Evolutionary conservation across 1,284 basidiomycete species (phyloP), one percentile per base, ranked within the genome.

Genomic region (Naganishia sp.): DNA sequence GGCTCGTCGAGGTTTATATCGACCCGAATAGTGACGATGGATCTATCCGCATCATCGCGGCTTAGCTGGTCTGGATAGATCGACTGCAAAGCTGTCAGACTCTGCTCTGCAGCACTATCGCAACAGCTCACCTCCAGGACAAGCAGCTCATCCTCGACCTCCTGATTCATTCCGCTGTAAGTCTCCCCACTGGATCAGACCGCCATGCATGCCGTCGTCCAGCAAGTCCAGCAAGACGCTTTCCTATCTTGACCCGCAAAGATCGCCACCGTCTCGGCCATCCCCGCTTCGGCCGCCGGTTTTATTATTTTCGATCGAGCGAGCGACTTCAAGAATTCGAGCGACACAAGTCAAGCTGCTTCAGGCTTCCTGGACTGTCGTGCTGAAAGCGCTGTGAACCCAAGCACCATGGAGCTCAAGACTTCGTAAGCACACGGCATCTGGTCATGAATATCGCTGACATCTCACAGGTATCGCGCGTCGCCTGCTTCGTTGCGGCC

Each of bases 401-500:
- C 16, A 2, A 18, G 3, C 18, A 56, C 36, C 53, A 56, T 56
- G 55, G 39, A 57, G 0, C 55, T 57, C 25, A 57, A 57, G 36
- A 31, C 55, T 1, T 57, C 55, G 55, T 57, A 28, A 10, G 55
- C 33, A n/a, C 23, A 3, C 16, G 2, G 7, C 6, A 1, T 7
- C 23, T 44, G 23, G 11, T 6, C 55, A 10, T 21, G 36, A 3
- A 39, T 5, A 21, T 3, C 9, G 42, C 42, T 56, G 36, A 56
- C 42, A 48, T 15, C 45, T 23, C 36, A 7, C 36, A 39, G 36
- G 36, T 80, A 75, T 66, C 77, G 79, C 68, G 75, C 79, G 2
- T 80, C 79, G 2, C 76, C 78, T 5, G 70, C 72, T 15, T 80
- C 79, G 0, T 73, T 81, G 49, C 69, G 74, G 43, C 93, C 94